Evolutionary conservation across 2,329 filamentous ascomycete species (phyloP).

Genomic region (Pleoardoris graminearum): DNA sequence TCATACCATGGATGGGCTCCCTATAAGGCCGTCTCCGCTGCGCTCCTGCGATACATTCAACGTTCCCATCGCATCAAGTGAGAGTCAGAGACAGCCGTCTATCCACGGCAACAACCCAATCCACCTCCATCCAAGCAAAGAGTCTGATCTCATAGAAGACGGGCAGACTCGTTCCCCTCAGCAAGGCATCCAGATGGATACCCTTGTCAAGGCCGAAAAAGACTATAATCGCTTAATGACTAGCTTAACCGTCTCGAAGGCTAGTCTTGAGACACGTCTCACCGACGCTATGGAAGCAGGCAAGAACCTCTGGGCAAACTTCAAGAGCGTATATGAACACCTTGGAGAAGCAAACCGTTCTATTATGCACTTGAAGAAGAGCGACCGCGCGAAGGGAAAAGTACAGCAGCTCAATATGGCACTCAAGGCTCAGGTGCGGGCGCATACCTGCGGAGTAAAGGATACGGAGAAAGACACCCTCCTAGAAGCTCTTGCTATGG

Average conservation of each 20-base stretch:
- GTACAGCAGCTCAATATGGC: constrained; percentile 20
- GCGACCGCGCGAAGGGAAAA: constrained; percentile 22
- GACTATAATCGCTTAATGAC: background rate
- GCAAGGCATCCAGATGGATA: too few relatives aligned
- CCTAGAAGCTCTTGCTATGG: constrained; percentile 16
- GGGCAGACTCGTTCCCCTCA: too few relatives aligned
- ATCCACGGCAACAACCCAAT: too few relatives aligned
- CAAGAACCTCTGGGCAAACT: background rate
- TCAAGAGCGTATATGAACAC: background rate
- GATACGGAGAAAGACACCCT: constrained; percentile 6
- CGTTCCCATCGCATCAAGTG: too few relatives aligned
- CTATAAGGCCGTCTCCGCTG: too few relatives aligned
- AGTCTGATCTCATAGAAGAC: too few relatives aligned
- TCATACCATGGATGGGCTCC: too few relatives aligned
- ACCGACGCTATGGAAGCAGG: background rate
- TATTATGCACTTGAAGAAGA: constrained; percentile 16
- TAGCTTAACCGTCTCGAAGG: background rate
- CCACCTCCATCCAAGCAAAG: too few relatives aligned
- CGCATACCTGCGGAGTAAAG: background rate
- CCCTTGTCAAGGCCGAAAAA: background rate
- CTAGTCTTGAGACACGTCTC: background rate
- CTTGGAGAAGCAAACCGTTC: constrained; percentile 10
- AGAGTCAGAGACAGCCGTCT: too few relatives aligned
- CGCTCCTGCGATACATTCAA: too few relatives aligned
- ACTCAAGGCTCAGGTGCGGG: constrained; percentile 15